Conservation (phyloP, 2,329 filamentous ascomycete species). For the Aspergillus novofumigatus region DNA sequence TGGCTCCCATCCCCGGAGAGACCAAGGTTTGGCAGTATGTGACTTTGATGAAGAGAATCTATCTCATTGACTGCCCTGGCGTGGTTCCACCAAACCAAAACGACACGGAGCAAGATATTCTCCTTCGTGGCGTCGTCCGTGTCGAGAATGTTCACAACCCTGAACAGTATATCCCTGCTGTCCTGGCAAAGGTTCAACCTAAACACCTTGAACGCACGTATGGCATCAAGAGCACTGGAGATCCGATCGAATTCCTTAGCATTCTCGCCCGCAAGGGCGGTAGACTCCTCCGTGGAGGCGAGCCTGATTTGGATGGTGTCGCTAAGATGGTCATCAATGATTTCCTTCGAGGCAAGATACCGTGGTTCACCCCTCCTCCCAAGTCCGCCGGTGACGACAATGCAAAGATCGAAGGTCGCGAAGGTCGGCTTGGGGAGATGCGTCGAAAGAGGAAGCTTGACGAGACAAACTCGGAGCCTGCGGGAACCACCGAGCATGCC, state of each 20-base stretch:
- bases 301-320: conserved; percentile 89
- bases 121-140: conserved; percentile 84
- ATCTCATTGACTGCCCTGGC: conserved; percentile 94
- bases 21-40: conserved; percentile 99
- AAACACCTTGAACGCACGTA: conserved; percentile 93
- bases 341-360: conserved; percentile 90
- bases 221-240: conserved; percentile 72
- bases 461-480: conserved; percentile 40
- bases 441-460: conserved; percentile 69
- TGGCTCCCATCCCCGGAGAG: conserved; percentile 92
- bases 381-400: conserved; percentile 48
- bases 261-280: conserved; percentile 82
- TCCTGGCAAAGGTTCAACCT: conserved; percentile 74
- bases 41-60: conserved; percentile 89
- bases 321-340: conserved; percentile 97
- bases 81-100: conserved; percentile 85
- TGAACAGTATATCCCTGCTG: conserved; percentile 86
- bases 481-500: conserved; percentile 23
- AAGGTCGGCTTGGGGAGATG: conserved; percentile 82
- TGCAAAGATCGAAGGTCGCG: conserved; percentile 61
- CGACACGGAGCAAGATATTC: conserved; percentile 80
- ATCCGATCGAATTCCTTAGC: conserved; percentile 79
- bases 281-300: conserved; percentile 82
- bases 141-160: conserved; percentile 96
- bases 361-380: conserved; percentile 89